Evolutionary conservation across 768 basidiomycete species (phyloP), one percentile per base, ranked within the genome.

Genomic region (Tephrocybe sp.): DNA sequence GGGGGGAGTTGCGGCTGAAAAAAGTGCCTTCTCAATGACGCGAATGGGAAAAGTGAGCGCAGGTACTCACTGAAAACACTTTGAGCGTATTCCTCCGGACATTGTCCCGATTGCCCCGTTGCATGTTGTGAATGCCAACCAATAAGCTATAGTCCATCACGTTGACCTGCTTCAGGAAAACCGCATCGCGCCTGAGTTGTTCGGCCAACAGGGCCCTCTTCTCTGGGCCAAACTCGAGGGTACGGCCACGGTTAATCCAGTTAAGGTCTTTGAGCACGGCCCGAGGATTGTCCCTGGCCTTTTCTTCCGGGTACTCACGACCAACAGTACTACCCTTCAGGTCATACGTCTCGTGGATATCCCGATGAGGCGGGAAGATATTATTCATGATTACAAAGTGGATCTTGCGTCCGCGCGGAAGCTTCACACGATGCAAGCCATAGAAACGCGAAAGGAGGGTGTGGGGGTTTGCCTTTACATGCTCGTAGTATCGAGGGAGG

Each of bases 351-450:
- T 98, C 97, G 69, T 99, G 97, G 38, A 98, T 79, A 66, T 99
- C 97, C 57, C 92, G 85, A 70, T 98, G 96, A 0, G 97, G 88
- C 0, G 97, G 96, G 71, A 99, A 98, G 23, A 99, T 79, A 67
- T 99, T 99, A 75, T 98, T 99, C 94, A 98, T 98, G 70, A 99
- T 97, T 49, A 98, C 93, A 64, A 99, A 99, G 67, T 99, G 97
- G 47, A 99, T 99, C 72, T 99, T 99, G 39, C 79, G 73, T 0
- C 97, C 97, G 32, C 81, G 78, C 0, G 97, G 97, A 0, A 99
- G 80, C 72, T 99, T 99, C 53, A 99, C 97, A 49, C 97, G 87
- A 63, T 99, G 97, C 10, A 99, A 77, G 8, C 97, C 97, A 65
- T 98, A 99, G 68, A 99, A 98, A 17, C 97, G 78, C 7, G 90